A percentile compares a stretch with the other conserved stretches of the same genome.
Conservation (phyloP, 1,284 basidiomycete species). For the Apiotrichum gamsii region DNA sequence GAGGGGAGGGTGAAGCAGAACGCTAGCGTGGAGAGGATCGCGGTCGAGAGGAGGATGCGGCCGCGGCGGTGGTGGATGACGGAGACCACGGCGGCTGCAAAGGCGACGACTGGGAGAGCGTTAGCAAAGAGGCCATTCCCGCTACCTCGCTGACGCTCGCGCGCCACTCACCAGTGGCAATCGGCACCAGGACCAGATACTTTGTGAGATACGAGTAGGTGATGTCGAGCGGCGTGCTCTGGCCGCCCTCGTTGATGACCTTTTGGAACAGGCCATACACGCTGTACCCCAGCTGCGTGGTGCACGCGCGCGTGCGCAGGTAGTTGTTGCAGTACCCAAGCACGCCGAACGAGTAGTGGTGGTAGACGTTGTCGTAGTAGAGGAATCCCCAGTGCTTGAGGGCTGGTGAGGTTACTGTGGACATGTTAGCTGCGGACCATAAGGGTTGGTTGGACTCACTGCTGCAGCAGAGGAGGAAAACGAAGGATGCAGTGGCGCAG, state of each 20-base stretch:
- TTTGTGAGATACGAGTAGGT: not conserved
- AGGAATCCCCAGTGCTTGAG: not conserved
- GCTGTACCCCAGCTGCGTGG: not conserved
- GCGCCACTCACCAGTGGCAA: not conserved
- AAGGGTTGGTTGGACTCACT: too few relatives aligned
- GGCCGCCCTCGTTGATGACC: not conserved
- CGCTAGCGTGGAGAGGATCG: not conserved
- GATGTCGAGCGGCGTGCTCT: not conserved
- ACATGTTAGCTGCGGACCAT: too few relatives aligned
- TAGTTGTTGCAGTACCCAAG: not conserved
- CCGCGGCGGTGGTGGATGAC: not conserved
- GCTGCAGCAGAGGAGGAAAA: too few relatives aligned
- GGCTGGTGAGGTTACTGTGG: not conserved
- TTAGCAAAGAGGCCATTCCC: too few relatives aligned
- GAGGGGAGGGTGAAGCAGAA: not conserved
- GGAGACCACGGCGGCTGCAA: not conserved
- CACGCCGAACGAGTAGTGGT: not conserved
- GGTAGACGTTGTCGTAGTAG: not conserved
- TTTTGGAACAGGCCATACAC: not conserved
- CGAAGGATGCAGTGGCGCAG: too few relatives aligned
- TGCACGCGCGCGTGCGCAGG: not conserved
- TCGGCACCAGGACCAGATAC: not conserved
- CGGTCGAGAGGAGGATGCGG: not conserved
- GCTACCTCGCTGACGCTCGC: not conserved
- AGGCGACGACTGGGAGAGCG: not conserved